phyloP scores from a whole-genome alignment of 2,329 filamentous ascomycete genomes.

The Trichoderma endophyticum region DNA sequence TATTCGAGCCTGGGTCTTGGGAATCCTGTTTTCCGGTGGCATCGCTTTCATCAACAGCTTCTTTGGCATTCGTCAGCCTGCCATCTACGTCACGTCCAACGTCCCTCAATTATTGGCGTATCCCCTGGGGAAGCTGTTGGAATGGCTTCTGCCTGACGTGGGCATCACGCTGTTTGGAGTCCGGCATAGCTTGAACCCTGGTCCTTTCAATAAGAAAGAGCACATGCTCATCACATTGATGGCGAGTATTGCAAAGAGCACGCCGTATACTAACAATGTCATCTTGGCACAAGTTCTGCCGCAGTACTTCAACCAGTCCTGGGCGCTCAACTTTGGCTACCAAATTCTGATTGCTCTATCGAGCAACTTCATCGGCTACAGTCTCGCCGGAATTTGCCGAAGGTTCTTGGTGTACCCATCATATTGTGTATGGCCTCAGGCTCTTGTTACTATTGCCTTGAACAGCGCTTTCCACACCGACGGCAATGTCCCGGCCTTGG shows the following conservation, averaged over 20 bases:
- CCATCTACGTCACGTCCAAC: constrained; percentile 48
- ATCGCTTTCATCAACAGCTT: constrained; percentile 52
- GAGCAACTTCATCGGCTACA: constrained; percentile 54
- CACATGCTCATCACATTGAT: constrained; percentile 59
- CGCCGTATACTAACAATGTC: constrained; percentile 47
- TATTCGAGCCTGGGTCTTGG: constrained; percentile 51
- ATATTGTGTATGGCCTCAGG: constrained; percentile 51
- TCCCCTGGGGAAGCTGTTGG: constrained; percentile 45
- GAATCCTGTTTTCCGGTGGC: constrained; percentile 44
- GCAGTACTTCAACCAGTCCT: constrained; percentile 42
- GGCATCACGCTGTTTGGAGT: constrained; percentile 41
- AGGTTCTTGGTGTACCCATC: constrained; percentile 52
- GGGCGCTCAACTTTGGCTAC: constrained; percentile 40
- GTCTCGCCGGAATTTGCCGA: constrained; percentile 49
- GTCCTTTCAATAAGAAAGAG: constrained; percentile 56
- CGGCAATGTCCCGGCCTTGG: constrained; percentile 31
- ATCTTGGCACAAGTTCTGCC: constrained; percentile 45
- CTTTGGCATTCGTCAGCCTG: constrained; percentile 52
- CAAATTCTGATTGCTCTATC: constrained; percentile 45
- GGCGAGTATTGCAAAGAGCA: constrained; percentile 49
- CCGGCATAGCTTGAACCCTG: constrained; percentile 48
- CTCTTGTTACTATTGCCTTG: constrained; percentile 46
- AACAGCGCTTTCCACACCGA: constrained; percentile 45
- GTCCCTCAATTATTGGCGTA: constrained; percentile 50
- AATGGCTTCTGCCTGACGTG: constrained; percentile 43